These are phyloP conservation scores for Salix arbutifolia DNA, from an alignment of 345 rosid genomes.

Conservation along the genomic window DNA sequence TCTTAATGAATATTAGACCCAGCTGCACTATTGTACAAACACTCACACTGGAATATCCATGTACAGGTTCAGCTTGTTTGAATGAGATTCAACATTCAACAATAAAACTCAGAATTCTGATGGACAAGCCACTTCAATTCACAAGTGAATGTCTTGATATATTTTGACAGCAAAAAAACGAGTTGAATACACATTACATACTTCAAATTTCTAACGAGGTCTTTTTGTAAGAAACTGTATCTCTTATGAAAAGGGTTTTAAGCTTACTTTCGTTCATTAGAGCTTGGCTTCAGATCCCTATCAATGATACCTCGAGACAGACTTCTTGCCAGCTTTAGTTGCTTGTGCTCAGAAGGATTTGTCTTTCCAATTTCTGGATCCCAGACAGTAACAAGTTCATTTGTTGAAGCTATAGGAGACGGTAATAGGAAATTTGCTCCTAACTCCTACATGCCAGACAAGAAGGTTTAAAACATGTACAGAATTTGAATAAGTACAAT, in stretches of 20 bases:
- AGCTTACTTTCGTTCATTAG: slow-evolving; percentile 76
- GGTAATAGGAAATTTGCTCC: slow-evolving; percentile 84
- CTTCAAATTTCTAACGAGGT: background rate
- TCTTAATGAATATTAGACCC: background rate
- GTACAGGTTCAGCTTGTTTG: background rate
- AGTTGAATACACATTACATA: too few relatives aligned
- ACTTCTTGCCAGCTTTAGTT: slow-evolving; percentile 94
- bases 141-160: too few relatives aligned
- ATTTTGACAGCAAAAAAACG: too few relatives aligned
- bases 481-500: background rate
- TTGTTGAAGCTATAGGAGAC: slow-evolving; percentile 79
- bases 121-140: too few relatives aligned
- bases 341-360: slow-evolving; percentile 98
- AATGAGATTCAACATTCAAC: too few relatives aligned
- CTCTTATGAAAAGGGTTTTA: background rate
- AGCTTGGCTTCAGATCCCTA: slow-evolving; percentile 94
- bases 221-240: background rate
- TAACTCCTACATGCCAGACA: slow-evolving; percentile 55
- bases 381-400: slow-evolving; percentile 92
- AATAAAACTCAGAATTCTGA: too few relatives aligned
- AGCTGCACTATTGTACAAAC: background rate
- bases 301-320: slow-evolving; percentile 93
- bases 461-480: background rate
- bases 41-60: background rate
- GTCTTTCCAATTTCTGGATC: slow-evolving; percentile 90